Evolutionary conservation across 352 stramenopile genomes (phyloP), one percentile per base, ranked within the genome.

Genomic region (Thraustotheca clavata): DNA sequence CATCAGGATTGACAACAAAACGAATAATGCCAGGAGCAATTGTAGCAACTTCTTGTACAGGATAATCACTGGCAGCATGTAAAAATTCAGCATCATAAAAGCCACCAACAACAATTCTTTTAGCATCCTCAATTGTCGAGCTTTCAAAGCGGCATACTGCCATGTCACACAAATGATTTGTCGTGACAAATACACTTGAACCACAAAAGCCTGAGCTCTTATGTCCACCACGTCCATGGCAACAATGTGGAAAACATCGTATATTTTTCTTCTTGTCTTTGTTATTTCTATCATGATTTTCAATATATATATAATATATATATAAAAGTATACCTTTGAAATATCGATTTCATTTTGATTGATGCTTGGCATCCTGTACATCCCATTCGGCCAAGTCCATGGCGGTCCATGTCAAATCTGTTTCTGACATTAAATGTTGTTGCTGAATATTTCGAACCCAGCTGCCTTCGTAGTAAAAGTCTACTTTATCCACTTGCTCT

Each of bases 201-300:
- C 52, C 52, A 38, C 52, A 61, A 38, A 61, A 61, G 29, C 52
- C 52, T 22, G 52, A 12, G 52, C 34, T 61, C 29, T 61, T 61
- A 38, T 61, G 52, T 20, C 52, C 52, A 24, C 52, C 52, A 24
- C 52, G 52, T 20, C 24, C 52, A 6, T 18, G 5, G 32, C 52
- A 61, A 29, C 52, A 61, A 38, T 61, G 52, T 24, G 52, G 52
- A 61, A 61, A 61, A 38, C 52, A 61, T 18, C 52, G 52, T 9
- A 61, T 46, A 38, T 61, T 38, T 29, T 61, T 61, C 52, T 61
- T 61, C 20, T 61, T 61, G 52, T 61, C 52, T 26, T 61, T 61
- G 52, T 61, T 61, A 38, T 61, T 61, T 11, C 52, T 61, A 61
- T n/a, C 18, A 8, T 14, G 27, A 16, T n/a, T n/a, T n/a, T n/a